Evolutionary conservation across 176 grass and related monocot species (phyloP), one percentile per base, ranked within the genome.

Genomic region (Oropetium thomaeum): DNA sequence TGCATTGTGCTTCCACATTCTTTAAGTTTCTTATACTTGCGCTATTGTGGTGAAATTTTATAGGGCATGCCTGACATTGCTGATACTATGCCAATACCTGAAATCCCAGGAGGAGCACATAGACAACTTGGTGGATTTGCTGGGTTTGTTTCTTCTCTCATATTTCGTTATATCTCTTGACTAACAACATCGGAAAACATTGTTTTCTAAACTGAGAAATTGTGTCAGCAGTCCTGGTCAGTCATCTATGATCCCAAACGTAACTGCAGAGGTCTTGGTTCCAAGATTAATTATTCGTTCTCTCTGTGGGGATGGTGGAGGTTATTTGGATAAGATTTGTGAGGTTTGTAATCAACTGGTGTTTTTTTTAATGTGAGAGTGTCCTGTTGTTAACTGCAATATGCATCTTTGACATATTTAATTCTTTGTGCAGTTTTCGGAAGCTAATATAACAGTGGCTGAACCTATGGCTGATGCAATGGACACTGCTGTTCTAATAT

Each of bases 251-350:
- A 37, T 92, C 45, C 81, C 84, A 67, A 83, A 76, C 71, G 75
- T 90, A 81, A 88, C 89, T 74, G 83, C 87, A 53, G 92, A 95
- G 90, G 70, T 95, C 70, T 70, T 91, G 62, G 89, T 99, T 84
- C 96, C 92, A 69, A 86, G 80, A 83, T 73, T 76, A 84, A 5
- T 86, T 58, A 70, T 92, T 69, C 89, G 80, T 69, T 76, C 87
- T 73, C 82, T 99, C 43, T 90, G 88, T 62, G 90, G 94, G 44
- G 88, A 91, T 31, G 89, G 90, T 90, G 92, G 96, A 80, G 96
- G 96, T 27, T 99, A 92, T 72, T 78, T 99, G 72, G 89, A 90
- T 62, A 61, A 26, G 62, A 99, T 99, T 55, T 76, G 84, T 19
- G 92, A 99, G 92, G 92, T 90, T 77, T 79, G 83, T 77, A 64